phyloP scores from a whole-genome alignment of 768 basidiomycete species.

The Leucogyrophana mollusca region DNA sequence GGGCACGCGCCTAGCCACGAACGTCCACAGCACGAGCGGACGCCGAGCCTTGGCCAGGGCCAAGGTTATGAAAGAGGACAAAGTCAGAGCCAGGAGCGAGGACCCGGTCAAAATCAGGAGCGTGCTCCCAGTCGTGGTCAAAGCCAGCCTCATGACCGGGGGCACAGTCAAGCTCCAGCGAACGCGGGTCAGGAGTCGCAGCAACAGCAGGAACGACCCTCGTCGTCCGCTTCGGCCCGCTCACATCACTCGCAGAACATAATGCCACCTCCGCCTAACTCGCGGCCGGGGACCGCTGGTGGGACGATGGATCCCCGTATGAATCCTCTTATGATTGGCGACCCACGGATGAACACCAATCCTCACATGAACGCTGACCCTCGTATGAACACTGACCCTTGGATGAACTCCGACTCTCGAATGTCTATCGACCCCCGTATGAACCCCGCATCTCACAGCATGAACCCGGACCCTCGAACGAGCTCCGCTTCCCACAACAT shows the following conservation, averaged over 20 bases:
- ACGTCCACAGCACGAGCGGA: conserved; percentile 14
- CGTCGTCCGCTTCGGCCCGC: conserved; percentile 25
- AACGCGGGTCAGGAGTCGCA: not conserved
- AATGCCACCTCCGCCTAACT: conserved; percentile 22
- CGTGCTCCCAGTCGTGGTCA: conserved; percentile 20
- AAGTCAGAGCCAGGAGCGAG: conserved; percentile 20
- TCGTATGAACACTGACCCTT: not conserved
- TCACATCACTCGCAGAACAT: conserved; percentile 24
- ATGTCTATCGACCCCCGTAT: conserved; percentile 8
- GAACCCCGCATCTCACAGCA: conserved; percentile 12
- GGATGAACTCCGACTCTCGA: not conserved
- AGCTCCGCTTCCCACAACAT: conserved; percentile 23
- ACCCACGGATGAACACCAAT: conserved; percentile 11
- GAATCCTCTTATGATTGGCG: conserved; percentile 20
- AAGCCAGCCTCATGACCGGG: conserved; percentile 22
- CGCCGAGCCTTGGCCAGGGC: conserved; percentile 13
- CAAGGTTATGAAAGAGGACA: conserved; percentile 19
- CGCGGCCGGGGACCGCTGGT: conserved; percentile 26
- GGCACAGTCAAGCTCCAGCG: conserved; percentile 5
- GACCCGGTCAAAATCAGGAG: conserved; percentile 21
- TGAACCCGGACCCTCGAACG: conserved; percentile 29
- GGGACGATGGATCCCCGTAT: conserved; percentile 20
- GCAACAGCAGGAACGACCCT: conserved; percentile 21
- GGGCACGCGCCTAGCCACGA: conserved; percentile 6
- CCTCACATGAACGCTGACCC: conserved; percentile 15